A percentile compares a stretch with the other conserved stretches of the same genome.
These are phyloP conservation scores for Singerocomus inundabilis DNA, from an alignment of 1,284 basidiomycete species.

Conservation along the genomic window DNA sequence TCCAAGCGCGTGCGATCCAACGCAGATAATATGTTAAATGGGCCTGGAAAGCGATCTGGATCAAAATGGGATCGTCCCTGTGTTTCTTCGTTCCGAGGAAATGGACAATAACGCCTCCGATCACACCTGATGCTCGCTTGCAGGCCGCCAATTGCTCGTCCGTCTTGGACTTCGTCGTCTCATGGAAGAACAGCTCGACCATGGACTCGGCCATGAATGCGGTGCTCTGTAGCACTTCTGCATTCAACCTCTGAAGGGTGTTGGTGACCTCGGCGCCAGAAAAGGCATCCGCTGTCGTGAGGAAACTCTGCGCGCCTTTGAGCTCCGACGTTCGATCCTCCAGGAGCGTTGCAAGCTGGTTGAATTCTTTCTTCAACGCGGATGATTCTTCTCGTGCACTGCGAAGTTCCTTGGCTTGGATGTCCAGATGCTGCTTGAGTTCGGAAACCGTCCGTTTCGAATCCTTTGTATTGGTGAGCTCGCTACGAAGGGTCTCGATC, in stretches of 20 bases:
- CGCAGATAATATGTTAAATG: constrained; percentile 16
- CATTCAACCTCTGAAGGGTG: constrained; percentile 9
- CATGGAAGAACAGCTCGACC: not conserved
- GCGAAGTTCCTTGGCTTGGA: constrained; percentile 22
- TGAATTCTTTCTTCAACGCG: constrained; percentile 29
- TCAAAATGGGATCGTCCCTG: constrained; percentile 2
- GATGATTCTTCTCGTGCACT: constrained; percentile 32
- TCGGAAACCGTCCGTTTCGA: constrained; percentile 12
- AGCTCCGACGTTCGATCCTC: not conserved
- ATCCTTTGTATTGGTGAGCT: constrained; percentile 21
- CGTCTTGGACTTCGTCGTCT: not conserved
- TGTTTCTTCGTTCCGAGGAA: not conserved
- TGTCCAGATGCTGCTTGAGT: constrained; percentile 20
- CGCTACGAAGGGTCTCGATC: constrained; percentile 15
- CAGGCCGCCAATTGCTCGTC: not conserved
- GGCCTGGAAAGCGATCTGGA: constrained; percentile 13
- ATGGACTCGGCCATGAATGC: constrained; percentile 9
- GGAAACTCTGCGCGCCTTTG: constrained; percentile 1
- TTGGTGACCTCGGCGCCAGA: constrained; percentile 5
- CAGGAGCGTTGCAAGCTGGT: not conserved
- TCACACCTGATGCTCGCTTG: not conserved
- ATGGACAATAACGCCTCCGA: constrained; percentile 1
- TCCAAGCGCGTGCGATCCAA: constrained; percentile 32
- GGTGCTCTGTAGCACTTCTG: constrained; percentile 10
- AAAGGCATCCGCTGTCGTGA: constrained; percentile 5